Conservation (phyloP, 2,329 filamentous ascomycete species). For the Aspergillus vadensis region DNA sequence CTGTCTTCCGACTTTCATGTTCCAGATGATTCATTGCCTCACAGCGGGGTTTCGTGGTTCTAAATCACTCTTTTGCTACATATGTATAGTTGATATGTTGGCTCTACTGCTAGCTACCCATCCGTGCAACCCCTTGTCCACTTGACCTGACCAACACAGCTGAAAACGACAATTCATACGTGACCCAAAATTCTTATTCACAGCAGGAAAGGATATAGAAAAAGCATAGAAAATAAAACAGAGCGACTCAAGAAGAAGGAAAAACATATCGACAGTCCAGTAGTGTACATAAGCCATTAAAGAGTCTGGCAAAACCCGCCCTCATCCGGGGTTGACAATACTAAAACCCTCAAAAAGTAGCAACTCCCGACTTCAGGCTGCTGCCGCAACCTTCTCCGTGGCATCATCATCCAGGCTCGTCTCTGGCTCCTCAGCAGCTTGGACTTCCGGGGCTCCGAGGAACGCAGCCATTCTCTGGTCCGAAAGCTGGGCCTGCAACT, state of each 20-base stretch:
- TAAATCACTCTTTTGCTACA: no score
- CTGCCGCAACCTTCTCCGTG: neutral
- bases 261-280: slow-evolving; percentile 10
- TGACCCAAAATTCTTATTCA: neutral
- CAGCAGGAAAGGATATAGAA: neutral
- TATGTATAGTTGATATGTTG: no score
- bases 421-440: slow-evolving; percentile 35
- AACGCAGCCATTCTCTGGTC: slow-evolving; percentile 52
- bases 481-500: slow-evolving; percentile 52
- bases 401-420: slow-evolving; percentile 24
- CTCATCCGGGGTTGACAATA: slow-evolving; percentile 1
- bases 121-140: neutral
- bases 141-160: neutral
- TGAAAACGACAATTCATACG: neutral
- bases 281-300: slow-evolving; percentile 23
- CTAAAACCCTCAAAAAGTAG: neutral
- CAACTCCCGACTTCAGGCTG: neutral
- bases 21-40: neutral
- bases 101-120: no score
- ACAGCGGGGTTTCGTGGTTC: neutral
- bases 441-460: slow-evolving; percentile 42
- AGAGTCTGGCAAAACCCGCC: slow-evolving; percentile 2
- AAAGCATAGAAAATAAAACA: slow-evolving; percentile 1
- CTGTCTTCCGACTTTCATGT: neutral
- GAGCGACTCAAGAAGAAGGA: neutral